These are phyloP conservation scores for Aspergillus steynii DNA, from an alignment of 495 filamentous ascomycete genomes.

Conservation along the genomic window DNA sequence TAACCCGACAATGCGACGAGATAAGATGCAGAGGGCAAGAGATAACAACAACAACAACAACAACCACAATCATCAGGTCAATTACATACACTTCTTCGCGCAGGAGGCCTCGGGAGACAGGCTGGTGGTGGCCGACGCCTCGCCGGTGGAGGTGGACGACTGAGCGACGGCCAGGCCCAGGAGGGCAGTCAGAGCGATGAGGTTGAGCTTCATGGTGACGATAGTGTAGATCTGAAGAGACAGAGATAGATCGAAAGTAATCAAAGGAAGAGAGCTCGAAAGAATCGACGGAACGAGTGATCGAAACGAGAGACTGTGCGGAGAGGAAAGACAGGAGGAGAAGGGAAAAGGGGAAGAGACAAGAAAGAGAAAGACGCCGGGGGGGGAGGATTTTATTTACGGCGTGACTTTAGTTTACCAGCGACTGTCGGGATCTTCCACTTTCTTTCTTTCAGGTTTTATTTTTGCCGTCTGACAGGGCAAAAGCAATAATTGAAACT, in stretches of 20 bases:
- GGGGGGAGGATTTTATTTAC: constrained; percentile 2
- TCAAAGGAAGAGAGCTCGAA: constrained; percentile 7
- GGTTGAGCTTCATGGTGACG: constrained; percentile 44
- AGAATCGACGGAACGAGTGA: constrained; percentile 16
- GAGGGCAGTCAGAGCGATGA: constrained; percentile 38
- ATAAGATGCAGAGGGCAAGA: not conserved
- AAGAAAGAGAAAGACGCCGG: constrained; percentile 11
- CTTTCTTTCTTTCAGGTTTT: constrained; percentile 6
- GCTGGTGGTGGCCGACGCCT: constrained; percentile 23
- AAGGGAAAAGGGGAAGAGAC: constrained; percentile 10
- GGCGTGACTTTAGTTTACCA: not conserved
- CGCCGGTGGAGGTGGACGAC: constrained; percentile 27
- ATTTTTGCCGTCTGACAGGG: not conserved
- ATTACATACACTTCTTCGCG: constrained; percentile 36
- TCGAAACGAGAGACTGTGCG: constrained; percentile 19
- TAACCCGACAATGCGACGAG: not conserved
- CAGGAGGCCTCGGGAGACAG: constrained; percentile 32
- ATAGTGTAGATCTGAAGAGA: constrained; percentile 7
- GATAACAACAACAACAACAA: not conserved
- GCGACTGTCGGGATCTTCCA: not conserved
- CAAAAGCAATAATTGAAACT: constrained; percentile 1
- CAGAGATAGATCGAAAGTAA: constrained; percentile 6
- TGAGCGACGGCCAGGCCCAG: constrained; percentile 37
- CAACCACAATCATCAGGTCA: not conserved
- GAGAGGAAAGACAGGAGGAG: constrained; percentile 14